Evolutionary conservation across 2,329 filamentous ascomycete genomes (phyloP).

Genomic region (Emmonsiellopsis sp.): DNA sequence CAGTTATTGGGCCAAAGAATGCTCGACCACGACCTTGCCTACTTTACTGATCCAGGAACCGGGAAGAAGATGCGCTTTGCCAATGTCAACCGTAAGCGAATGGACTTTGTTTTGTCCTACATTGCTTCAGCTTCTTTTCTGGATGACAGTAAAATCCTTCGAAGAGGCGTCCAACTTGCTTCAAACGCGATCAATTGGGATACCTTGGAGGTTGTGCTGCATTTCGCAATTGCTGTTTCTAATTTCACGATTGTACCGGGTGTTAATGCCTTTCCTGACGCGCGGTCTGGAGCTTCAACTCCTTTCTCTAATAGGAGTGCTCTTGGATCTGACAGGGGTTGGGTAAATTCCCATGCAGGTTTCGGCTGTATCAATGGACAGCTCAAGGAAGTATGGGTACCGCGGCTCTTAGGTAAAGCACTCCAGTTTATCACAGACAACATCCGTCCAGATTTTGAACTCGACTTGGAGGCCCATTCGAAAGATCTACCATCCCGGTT

Average conservation of each 20-base stretch:
- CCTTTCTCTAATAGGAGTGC: neutral
- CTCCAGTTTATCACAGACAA: conserved; percentile 17
- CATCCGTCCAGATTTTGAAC: conserved; percentile 14
- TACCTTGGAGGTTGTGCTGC: conserved; percentile 20
- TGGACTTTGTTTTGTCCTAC: conserved; percentile 24
- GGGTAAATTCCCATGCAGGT: neutral
- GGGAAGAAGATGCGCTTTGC: conserved; percentile 3
- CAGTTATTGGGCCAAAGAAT: conserved; percentile 11
- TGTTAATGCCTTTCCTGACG: neutral
- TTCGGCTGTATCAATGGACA: conserved; percentile 4
- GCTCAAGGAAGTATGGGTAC: conserved; percentile 7
- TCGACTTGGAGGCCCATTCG: conserved; percentile 18
- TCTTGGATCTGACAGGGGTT: neutral
- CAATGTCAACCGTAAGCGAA: conserved; percentile 9
- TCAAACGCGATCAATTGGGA: conserved; percentile 18
- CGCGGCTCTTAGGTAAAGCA: conserved; percentile 11
- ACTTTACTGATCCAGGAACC: conserved; percentile 2
- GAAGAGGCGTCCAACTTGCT: conserved; percentile 18
- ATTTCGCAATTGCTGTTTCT: conserved; percentile 17
- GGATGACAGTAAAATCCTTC: conserved; percentile 14
- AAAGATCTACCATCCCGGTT: conserved; percentile 12
- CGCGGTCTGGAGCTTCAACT: neutral
- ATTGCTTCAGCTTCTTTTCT: conserved; percentile 23
- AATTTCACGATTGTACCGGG: conserved; percentile 14
- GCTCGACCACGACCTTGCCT: conserved; percentile 11